phyloP scores from a whole-genome alignment of 139 green algal genomes.

The Mesotaenium endlicherianum region DNA sequence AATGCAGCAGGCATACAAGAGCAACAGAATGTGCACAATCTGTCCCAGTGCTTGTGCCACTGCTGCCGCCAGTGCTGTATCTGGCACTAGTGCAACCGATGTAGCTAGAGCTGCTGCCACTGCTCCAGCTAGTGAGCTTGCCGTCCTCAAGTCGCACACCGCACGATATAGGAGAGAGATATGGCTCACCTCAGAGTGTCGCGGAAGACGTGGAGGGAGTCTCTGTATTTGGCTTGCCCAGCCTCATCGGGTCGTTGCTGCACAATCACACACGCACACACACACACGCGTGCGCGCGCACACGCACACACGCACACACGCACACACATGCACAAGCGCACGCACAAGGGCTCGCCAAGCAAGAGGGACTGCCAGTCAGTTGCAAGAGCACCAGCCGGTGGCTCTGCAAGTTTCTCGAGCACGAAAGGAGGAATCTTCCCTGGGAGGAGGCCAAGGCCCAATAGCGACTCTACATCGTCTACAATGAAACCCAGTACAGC shows the following conservation, averaged over 20 bases:
- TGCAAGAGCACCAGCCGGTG: not conserved
- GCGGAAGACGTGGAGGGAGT: not conserved
- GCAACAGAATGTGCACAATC: too few relatives aligned
- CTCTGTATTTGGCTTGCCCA: not conserved
- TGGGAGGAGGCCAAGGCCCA: too few relatives aligned
- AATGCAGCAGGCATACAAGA: too few relatives aligned
- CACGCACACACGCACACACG: not conserved
- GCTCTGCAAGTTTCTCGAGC: not conserved
- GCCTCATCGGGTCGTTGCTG: not conserved
- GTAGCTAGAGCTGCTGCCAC: not conserved
- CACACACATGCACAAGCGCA: not conserved
- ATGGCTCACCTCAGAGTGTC: not conserved
- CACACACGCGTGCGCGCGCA: not conserved
- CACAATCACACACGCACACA: not conserved
- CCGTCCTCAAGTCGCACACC: not conserved
- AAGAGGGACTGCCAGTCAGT: not conserved
- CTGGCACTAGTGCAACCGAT: not conserved
- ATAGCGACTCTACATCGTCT: too few relatives aligned
- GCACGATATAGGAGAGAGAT: not conserved
- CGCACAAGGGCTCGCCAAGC: not conserved
- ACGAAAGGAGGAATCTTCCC: not conserved
- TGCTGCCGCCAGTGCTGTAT: not conserved
- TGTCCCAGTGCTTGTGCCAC: not conserved
- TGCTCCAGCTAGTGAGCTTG: not conserved
- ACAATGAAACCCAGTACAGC: too few relatives aligned